Conservation (phyloP, 441 rosid genomes). For the Euphorbia neoarborescens region DNA sequence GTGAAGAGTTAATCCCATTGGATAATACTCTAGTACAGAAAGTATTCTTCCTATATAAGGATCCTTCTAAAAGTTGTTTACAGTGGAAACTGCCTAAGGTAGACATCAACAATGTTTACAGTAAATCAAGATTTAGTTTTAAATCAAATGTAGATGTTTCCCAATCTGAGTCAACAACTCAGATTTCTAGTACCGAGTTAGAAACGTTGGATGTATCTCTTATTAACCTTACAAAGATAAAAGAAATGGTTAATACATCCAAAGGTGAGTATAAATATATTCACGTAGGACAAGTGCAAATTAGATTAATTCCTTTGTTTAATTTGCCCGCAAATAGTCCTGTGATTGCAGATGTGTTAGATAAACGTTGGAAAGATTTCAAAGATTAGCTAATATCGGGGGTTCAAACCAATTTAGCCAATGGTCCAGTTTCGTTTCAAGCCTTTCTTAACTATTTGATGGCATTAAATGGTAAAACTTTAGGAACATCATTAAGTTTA, state of each 20-base stretch:
- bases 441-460: too few relatives aligned
- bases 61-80: background rate
- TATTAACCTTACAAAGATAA: background rate
- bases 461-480: too few relatives aligned
- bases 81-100: background rate
- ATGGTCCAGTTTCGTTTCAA: too few relatives aligned
- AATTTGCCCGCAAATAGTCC: background rate
- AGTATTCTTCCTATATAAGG: background rate
- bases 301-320: background rate
- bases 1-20: background rate
- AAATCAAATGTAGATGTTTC: too few relatives aligned
- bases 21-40: background rate
- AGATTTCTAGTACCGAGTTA: background rate
- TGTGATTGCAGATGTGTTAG: background rate
- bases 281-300: background rate
- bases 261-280: background rate
- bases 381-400: background rate
- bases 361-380: background rate
- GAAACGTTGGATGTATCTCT: background rate
- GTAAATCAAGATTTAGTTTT: background rate
- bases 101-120: background rate
- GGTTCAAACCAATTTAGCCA: background rate
- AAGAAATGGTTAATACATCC: background rate
- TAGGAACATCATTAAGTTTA: too few relatives aligned
- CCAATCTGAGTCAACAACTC: background rate